A percentile compares a stretch with the other conserved stretches of the same genome.
phyloP scores from a whole-genome alignment of 768 basidiomycete genomes.

The Mrakia blollopis region DNA sequence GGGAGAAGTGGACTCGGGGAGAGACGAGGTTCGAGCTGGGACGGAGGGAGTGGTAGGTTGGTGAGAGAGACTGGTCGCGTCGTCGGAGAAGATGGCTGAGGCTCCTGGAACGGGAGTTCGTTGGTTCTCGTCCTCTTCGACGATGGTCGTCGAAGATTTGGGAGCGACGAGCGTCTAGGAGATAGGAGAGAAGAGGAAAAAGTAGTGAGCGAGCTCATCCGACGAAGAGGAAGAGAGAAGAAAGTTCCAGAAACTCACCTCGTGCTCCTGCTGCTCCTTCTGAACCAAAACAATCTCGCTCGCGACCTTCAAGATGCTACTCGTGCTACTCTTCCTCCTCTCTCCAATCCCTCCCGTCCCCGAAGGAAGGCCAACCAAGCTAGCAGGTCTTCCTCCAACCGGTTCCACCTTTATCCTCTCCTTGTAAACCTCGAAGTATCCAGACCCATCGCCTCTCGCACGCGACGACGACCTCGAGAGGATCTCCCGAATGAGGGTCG shows the following conservation, averaged over 20 bases:
- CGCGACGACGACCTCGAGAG: neutral
- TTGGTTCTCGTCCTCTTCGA: neutral
- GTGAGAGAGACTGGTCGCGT: neutral
- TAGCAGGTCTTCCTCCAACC: neutral
- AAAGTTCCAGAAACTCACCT: neutral
- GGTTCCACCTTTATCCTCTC: neutral
- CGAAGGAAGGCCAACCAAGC: neutral
- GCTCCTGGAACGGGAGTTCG: neutral
- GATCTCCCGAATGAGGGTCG: neutral
- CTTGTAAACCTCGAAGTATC: neutral
- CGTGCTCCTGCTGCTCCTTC: neutral
- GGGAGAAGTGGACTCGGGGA: neutral
- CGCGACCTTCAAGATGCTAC: too few species aligned
- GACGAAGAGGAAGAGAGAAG: neutral
- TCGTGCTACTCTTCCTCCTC: too few species aligned
- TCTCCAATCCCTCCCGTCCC: neutral
- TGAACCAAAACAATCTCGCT: neutral
- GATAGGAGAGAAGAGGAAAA: neutral
- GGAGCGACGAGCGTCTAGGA: neutral
- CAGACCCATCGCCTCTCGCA: neutral
- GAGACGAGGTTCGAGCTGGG: neutral
- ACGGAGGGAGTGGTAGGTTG: neutral
- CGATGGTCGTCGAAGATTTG: neutral
- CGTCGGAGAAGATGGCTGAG: neutral
- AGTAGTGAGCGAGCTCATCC: neutral